These are phyloP conservation scores for Phytopythium aichiense DNA, from an alignment of 352 stramenopile species.

Conservation along the genomic window DNA sequence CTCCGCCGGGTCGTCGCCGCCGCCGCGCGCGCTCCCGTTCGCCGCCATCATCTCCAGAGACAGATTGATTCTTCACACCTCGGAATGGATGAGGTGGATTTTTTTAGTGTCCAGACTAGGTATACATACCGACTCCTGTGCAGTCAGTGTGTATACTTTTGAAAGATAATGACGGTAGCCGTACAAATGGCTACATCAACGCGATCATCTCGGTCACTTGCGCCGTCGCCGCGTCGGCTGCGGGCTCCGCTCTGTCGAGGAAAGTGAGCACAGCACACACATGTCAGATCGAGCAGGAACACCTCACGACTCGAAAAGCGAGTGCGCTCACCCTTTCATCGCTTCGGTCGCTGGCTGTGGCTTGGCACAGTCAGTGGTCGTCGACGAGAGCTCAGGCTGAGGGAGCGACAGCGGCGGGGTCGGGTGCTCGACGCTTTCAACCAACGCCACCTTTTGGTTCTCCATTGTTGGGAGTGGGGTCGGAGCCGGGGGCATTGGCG, in stretches of 20 bases:
- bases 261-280: neutral
- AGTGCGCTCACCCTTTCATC: constrained; percentile 19
- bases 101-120: too few relatives aligned
- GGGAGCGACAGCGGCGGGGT: constrained; percentile 11
- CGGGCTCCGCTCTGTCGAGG: constrained; percentile 10
- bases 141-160: neutral
- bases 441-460: constrained; percentile 23
- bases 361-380: constrained; percentile 16
- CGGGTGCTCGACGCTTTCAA: constrained; percentile 29
- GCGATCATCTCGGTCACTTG: constrained; percentile 32
- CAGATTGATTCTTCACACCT: too few relatives aligned
- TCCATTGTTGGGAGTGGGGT: neutral
- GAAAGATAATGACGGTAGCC: neutral
- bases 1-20: constrained; percentile 12
- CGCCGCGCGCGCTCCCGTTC: neutral
- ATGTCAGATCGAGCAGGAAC: constrained; percentile 5
- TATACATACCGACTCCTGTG: neutral
- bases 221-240: constrained; percentile 14
- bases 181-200: constrained; percentile 17
- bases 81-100: neutral
- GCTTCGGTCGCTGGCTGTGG: neutral
- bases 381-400: constrained; percentile 5
- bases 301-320: neutral
- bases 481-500: constrained; percentile 4
- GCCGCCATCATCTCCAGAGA: neutral